Evolutionary conservation across 2,329 filamentous ascomycete species (phyloP).

Genomic region (Talaromyces islandicus): DNA sequence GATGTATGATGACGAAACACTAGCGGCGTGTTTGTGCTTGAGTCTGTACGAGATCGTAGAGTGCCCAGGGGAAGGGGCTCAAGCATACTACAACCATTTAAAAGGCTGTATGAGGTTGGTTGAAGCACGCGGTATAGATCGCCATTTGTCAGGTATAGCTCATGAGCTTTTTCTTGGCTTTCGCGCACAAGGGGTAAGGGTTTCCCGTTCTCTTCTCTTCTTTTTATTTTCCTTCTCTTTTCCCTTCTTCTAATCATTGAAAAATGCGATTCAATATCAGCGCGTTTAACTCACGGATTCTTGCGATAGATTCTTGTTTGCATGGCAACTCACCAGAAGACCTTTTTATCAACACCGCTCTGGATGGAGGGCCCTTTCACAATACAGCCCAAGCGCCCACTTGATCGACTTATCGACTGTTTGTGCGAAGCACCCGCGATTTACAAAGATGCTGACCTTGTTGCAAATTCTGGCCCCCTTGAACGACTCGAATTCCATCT

Average conservation of each 20-base stretch:
- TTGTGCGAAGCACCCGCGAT: constrained; percentile 21
- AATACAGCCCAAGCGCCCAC: constrained; percentile 17
- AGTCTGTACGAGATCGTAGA: constrained; percentile 31
- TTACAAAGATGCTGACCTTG: constrained; percentile 13
- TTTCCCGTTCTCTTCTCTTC: neutral
- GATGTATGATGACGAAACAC: constrained; percentile 29
- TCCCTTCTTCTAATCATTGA: neutral
- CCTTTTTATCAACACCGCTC: constrained; percentile 20
- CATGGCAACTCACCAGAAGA: constrained; percentile 17
- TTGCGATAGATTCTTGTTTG: constrained; percentile 24
- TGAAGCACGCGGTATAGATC: constrained; percentile 25
- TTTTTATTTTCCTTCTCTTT: neutral
- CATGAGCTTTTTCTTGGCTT: constrained; percentile 29
- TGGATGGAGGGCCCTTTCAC: constrained; percentile 29
- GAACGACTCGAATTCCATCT: constrained; percentile 13
- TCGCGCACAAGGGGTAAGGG: constrained; percentile 18
- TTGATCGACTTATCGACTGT: constrained; percentile 25
- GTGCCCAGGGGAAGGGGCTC: constrained; percentile 25
- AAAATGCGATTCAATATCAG: neutral
- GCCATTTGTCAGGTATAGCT: constrained; percentile 24
- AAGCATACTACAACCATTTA: constrained; percentile 27
- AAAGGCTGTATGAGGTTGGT: constrained; percentile 27
- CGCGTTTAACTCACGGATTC: neutral
- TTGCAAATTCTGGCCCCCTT: constrained; percentile 13
- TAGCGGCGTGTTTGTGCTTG: constrained; percentile 31